Base-by-base conservation (phyloP, 2,329 filamentous ascomycete species). In the Gremmenia infestans region DNA sequence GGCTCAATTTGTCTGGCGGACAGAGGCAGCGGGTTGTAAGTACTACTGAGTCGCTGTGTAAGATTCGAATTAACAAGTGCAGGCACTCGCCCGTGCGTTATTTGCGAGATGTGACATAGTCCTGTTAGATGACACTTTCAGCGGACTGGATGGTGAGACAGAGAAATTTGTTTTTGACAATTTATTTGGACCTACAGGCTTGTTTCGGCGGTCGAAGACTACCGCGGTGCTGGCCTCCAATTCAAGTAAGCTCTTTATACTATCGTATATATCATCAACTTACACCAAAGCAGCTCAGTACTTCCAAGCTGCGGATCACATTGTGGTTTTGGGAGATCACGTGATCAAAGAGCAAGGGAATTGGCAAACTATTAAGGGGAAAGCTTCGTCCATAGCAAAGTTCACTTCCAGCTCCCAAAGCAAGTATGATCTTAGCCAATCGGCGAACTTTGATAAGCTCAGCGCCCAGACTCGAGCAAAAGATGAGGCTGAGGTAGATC, bases 51-150 rank as follows among this genome's bases (percentile, higher is more conserved):
- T 43, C 28, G 50, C 23, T 36, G 19, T 4, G 2, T 56, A n/a
- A 15, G 25, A 22, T 15, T 9, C 17, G 19, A 35, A 22, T 48
- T 57, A 28, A 28, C 35, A 52, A 36, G 49, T 56, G 2, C 49
- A 64, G 56, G 71, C 74, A 2, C 63, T 80, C 1, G 78, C 78
- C 3, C 70, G 78, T 15, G 77, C 77, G 1, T 63, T 80, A 0
- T 81, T 78, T 55, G 69, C 73, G 1, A 60, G 68, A 8, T 67
- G 63, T 6, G 62, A 71, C 1, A 64, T 78, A 0, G 17, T 77
- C 1, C 35, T 81, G 3, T 62, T 81, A 0, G 78, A 81, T 54
- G 77, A 81, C 51, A 65, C 72, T 0, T 72, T 80, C 37, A 76
- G 76, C 48, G 73, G 72, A 0, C 68, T 80, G 2, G 78, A 79